Percentiles rank a stretch among this genome's conserved stretches.
Evolutionary conservation across 2,329 filamentous ascomycete species (phyloP).

Genomic region (Gaeumannomyces sp.): DNA sequence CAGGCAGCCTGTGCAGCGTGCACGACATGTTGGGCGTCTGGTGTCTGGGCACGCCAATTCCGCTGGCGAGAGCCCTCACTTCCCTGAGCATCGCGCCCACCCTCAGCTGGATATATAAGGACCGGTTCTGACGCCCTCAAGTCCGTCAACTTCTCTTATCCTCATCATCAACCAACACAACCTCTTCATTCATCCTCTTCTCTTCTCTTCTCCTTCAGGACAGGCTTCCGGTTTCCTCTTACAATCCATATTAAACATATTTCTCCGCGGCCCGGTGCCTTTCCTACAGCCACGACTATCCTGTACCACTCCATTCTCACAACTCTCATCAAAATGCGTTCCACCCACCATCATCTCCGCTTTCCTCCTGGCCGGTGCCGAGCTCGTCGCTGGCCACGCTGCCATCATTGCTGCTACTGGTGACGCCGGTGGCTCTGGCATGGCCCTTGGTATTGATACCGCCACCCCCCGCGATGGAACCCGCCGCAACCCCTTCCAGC

Average conservation of each 20-base stretch:
- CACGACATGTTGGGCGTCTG: background rate
- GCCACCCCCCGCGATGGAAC: conserved; percentile 57
- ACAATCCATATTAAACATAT: background rate
- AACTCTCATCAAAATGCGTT: conserved; percentile 21
- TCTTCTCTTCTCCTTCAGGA: background rate
- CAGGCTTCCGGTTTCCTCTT: background rate
- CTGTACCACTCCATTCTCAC: background rate
- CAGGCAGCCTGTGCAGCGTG: too few species aligned
- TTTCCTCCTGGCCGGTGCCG: conserved; percentile 44
- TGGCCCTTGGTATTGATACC: conserved; percentile 45
- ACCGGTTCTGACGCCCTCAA: background rate
- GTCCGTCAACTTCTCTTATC: background rate
- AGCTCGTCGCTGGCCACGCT: conserved; percentile 54
- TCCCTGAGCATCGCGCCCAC: background rate
- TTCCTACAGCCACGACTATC: background rate
- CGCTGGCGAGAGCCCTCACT: background rate
- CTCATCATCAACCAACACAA: background rate
- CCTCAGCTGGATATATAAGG: background rate
- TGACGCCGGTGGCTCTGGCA: conserved; percentile 50
- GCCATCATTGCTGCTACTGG: conserved; percentile 54
- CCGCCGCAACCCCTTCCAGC: conserved; percentile 54
- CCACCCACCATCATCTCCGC: conserved; percentile 31
- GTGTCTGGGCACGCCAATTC: too few species aligned
- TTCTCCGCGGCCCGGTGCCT: background rate
- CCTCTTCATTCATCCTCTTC: conserved; percentile 1